These are phyloP conservation scores for Dryas integrifolia DNA, from an alignment of 331 rosid species.

Conservation along the genomic window DNA sequence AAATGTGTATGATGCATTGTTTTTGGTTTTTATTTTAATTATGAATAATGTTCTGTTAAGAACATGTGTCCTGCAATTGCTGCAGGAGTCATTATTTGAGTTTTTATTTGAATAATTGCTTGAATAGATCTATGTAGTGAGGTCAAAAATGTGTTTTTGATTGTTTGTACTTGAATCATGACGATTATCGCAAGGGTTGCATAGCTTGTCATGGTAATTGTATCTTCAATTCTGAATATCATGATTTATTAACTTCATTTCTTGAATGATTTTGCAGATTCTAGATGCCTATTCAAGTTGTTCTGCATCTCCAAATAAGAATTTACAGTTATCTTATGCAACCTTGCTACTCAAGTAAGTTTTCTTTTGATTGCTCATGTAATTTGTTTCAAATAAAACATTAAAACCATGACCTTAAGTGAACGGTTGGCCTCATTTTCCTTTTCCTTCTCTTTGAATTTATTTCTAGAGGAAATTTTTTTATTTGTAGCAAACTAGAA, in stretches of 20 bases:
- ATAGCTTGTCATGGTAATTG: neutral
- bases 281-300: constrained; percentile 82
- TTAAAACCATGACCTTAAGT: neutral
- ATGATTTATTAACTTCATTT: neutral
- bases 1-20: neutral
- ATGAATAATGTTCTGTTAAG: neutral
- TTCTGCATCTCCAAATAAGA: constrained; percentile 75
- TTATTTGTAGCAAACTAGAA: neutral
- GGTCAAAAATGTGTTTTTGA: neutral
- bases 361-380: neutral
- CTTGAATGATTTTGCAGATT: constrained; percentile 53
- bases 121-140: neutral
- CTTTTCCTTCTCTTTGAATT: neutral
- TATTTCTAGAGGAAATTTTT: neutral
- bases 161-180: neutral
- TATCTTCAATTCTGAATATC: neutral
- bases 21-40: neutral
- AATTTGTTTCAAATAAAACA: neutral
- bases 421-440: neutral
- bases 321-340: constrained; percentile 68
- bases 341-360: constrained; percentile 91
- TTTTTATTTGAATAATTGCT: neutral
- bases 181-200: neutral
- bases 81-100: constrained; percentile 2
- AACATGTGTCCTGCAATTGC: neutral